Base-by-base conservation (phyloP, 352 stramenopile genomes). In the Phytophthora europaea region DNA sequence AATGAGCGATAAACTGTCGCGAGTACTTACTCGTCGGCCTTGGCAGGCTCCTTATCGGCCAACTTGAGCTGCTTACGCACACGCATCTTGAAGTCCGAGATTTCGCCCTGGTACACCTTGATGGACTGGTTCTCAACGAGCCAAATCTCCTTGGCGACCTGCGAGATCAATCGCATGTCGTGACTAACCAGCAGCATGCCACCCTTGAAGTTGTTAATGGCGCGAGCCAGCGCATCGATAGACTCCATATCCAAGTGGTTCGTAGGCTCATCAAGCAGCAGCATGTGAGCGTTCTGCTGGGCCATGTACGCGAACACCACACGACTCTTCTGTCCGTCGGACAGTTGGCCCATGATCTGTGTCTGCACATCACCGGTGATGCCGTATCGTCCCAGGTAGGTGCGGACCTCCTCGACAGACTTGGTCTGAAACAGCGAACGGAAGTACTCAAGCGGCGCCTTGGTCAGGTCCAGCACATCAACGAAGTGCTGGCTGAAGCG, bases 71-170 rank as follows among this genome's bases (percentile, higher is more conserved):
- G 89, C 78, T 93, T 92, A 63, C 84, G 83, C 61, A 98, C 87
- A 58, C 88, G 80, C 84, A 97, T 95, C 85, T 99, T 99, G 82
- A 99, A 99, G 76, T 99, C 94, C 67, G 94, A 92, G 75, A 99
- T 99, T 80, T 99, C 97, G 51, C 98, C 98, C 51, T 98, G 85
- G 85, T 99, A 99, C 53, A 96, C 94, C 9, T 83, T 89, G 61
- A 99, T 97, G 60, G 92, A 94, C 69, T 99, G 97, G 75, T 99
- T 88, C 72, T 99, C 98, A 70, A 98, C 98, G 58, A 99, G 91
- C 90, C 98, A 99, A 82, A 99, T 99, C 82, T 99, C 97, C 75
- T 99, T 96, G 59, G 98, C 98, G 58, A 99, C 98, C 80, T 99
- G 96, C 63, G 92, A 98, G 76, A 99, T 99, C 58, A 99, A 87